phyloP scores from a whole-genome alignment of 805 yeast species.

The Cyberlindnera maritima region DNA sequence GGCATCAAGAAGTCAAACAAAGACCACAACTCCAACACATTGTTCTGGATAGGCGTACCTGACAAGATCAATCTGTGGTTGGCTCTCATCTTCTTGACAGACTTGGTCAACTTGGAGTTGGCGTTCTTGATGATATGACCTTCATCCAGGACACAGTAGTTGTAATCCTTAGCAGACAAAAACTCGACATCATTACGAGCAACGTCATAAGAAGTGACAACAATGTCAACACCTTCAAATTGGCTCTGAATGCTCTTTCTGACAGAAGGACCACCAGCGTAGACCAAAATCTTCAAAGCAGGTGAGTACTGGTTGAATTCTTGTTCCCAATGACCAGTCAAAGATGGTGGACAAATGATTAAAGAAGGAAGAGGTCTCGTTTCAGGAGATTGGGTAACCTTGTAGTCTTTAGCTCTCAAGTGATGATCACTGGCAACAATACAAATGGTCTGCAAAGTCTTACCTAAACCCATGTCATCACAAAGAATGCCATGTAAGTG shows the following conservation, averaged over 20 bases:
- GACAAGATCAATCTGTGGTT: slow-evolving; percentile 89
- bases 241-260: slow-evolving; percentile 55
- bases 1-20: slow-evolving; percentile 98
- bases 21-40: slow-evolving; percentile 96
- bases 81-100: slow-evolving; percentile 79
- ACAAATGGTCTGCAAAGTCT: slow-evolving; percentile 95
- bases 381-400: slow-evolving; percentile 57
- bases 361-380: slow-evolving; percentile 77
- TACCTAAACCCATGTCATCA: slow-evolving; percentile 99
- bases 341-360: slow-evolving; percentile 93
- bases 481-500: slow-evolving; percentile 96
- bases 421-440: slow-evolving; percentile 96
- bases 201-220: slow-evolving; percentile 94
- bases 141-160: slow-evolving; percentile 94
- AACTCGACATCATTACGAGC: slow-evolving; percentile 84
- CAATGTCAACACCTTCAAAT: slow-evolving; percentile 65
- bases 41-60: slow-evolving; percentile 98
- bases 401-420: slow-evolving; percentile 67
- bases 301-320: slow-evolving; percentile 91
- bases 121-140: slow-evolving; percentile 97
- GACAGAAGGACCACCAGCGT: slow-evolving; percentile 88
- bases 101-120: slow-evolving; percentile 78
- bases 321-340: slow-evolving; percentile 99
- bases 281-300: slow-evolving; percentile 73
- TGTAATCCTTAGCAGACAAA: slow-evolving; percentile 62